Conservation (phyloP, 163 green algal genomes). For the Trebouxiophyceae sp. region DNA sequence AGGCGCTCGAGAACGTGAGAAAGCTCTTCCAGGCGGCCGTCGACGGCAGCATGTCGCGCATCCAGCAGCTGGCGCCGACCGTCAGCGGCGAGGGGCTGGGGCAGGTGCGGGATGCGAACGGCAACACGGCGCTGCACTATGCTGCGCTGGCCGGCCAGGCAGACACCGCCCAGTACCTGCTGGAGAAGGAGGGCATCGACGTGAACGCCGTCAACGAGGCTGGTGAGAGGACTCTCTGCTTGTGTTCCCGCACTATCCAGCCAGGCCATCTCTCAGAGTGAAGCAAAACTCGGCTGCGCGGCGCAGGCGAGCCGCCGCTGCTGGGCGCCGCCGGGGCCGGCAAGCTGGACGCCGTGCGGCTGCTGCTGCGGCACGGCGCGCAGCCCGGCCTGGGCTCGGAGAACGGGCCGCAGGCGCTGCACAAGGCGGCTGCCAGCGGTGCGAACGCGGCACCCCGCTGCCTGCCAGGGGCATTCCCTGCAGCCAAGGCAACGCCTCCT, state of each 20-base stretch:
- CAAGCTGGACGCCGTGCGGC: conserved; percentile 1
- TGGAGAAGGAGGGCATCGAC: conserved; percentile 16
- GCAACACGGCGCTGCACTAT: conserved; percentile 26
- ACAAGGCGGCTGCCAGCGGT: conserved; percentile 14
- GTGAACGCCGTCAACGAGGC: conserved; percentile 20
- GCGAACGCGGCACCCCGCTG: neutral
- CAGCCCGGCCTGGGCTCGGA: neutral
- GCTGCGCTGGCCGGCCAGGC: conserved; percentile 19
- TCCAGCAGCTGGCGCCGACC: neutral
- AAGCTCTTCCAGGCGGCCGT: neutral
- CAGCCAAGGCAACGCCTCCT: neutral
- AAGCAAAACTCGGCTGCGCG: neutral
- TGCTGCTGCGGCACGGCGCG: conserved; percentile 23
- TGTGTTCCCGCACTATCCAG: neutral
- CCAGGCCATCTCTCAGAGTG: neutral
- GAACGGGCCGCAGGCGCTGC: conserved; percentile 2
- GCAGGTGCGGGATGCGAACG: conserved; percentile 21
- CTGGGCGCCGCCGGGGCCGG: conserved; percentile 16
- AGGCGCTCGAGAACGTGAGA: neutral
- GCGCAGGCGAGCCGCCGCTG: conserved; percentile 27
- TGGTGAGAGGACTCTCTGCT: conserved; percentile 4
- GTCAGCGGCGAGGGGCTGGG: neutral
- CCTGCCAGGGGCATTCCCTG: neutral
- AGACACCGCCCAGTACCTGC: conserved; percentile 13
- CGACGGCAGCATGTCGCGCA: neutral